These are phyloP conservation scores for Megacollybia marginata DNA, from an alignment of 768 basidiomycete genomes.

Conservation along the genomic window DNA sequence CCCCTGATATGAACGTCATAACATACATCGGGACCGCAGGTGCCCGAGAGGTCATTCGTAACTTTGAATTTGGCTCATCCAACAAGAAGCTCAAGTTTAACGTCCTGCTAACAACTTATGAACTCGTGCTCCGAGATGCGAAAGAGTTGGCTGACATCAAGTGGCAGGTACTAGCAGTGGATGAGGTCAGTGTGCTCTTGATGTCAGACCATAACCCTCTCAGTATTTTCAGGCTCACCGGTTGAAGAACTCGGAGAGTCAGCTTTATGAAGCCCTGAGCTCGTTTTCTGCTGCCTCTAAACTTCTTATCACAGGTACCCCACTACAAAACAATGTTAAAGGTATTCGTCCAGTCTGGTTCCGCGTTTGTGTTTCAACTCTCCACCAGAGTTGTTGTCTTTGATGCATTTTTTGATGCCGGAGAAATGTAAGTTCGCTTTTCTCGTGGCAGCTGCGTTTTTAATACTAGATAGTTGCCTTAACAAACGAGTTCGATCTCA, in stretches of 20 bases:
- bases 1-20: slow-evolving; percentile 94
- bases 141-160: slow-evolving; percentile 89
- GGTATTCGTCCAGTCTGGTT: slow-evolving; percentile 38
- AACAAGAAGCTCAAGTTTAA: slow-evolving; percentile 94
- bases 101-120: slow-evolving; percentile 94
- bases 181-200: slow-evolving; percentile 57
- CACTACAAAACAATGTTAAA: slow-evolving; percentile 98
- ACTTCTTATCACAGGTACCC: slow-evolving; percentile 96
- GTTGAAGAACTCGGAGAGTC: slow-evolving; percentile 95
- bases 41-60: slow-evolving; percentile 86
- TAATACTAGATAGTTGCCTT: slow-evolving; percentile 57
- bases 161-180: slow-evolving; percentile 95
- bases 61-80: slow-evolving; percentile 85
- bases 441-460: neutral
- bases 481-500: slow-evolving; percentile 92
- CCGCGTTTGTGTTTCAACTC: slow-evolving; percentile 6
- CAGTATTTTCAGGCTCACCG: slow-evolving; percentile 71
- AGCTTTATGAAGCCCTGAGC: slow-evolving; percentile 89
- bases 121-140: slow-evolving; percentile 85
- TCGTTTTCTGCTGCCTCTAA: slow-evolving; percentile 88
- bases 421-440: slow-evolving; percentile 70
- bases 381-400: slow-evolving; percentile 73
- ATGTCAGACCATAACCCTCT: slow-evolving; percentile 1
- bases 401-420: slow-evolving; percentile 99
- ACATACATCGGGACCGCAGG: slow-evolving; percentile 89